Evolutionary conservation across 768 basidiomycete species (phyloP), one percentile per base, ranked within the genome.

Genomic region (Mycena haematopus): DNA sequence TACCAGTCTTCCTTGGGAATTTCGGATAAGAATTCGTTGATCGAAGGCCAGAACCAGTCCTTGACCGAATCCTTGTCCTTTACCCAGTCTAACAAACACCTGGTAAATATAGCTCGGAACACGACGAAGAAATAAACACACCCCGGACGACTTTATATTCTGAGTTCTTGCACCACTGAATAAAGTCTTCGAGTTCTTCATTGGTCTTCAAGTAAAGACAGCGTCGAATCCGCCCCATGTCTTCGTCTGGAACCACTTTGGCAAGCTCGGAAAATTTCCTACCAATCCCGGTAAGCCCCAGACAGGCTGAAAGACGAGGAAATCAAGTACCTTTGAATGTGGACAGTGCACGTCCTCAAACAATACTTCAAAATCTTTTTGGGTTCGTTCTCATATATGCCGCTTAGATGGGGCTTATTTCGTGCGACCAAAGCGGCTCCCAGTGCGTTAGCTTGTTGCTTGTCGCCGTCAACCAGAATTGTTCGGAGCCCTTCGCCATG

Each of bases 381-480:
- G 13, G 69, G 67, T 15, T 70, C 65, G 1, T n/a, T 27, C 49
- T 68, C 65, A 47, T 54, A 46, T 13, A 68, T 55, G 6, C 59
- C 61, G 35, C 68, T 68, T 17, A 66, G 25, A 19, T 56, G 24
- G 4, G 57, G 60, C 11, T 50, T 36, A 35, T 70, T 66, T 14
- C 63, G 45, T 17, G 13, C 15, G 15, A 69, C 36, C 33, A 70
- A 53, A 35, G 67, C 59, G 24, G 55, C 52, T 0, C 68, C 64
- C 11, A 60, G 54, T 8, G 60, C 63, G n/a, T 68, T 56, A 15
- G 56, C 65, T 49, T 69, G 69, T 2, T 51, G 62, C 44, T 68
- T 69, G 54, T 63, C 66, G 10, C 70, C 69, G 52, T 71, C 69
- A 11, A 70, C 56, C 2, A 68, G 47, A 47, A 70, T 52, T 5